These are phyloP conservation scores for Cornus controversa DNA, from an alignment of 148 eudicot genomes.

Conservation along the genomic window DNA sequence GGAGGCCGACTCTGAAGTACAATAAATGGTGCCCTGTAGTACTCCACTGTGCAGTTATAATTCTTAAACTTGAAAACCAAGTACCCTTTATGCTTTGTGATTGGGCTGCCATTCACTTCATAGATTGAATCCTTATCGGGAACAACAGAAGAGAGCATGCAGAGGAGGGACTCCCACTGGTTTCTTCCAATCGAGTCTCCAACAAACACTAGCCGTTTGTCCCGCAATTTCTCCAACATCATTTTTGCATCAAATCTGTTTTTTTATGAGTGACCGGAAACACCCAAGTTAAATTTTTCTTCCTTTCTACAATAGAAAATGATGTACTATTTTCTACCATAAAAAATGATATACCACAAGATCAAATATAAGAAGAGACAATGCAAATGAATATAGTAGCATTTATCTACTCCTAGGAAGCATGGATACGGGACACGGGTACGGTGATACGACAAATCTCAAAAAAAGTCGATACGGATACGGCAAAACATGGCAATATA, in stretches of 20 bases:
- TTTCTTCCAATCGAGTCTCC: slow-evolving; percentile 98
- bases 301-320: not conserved
- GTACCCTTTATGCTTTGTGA: slow-evolving; percentile 91
- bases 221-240: slow-evolving; percentile 75
- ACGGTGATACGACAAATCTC: no score
- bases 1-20: slow-evolving; percentile 80
- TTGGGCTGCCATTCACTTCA: slow-evolving; percentile 91
- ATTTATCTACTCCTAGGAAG: not conserved
- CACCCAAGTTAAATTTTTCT: not conserved
- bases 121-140: slow-evolving; percentile 55
- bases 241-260: slow-evolving; percentile 65
- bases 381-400: not conserved
- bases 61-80: slow-evolving; percentile 70
- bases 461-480: no score
- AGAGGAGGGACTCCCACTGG: slow-evolving; percentile 96
- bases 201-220: slow-evolving; percentile 76
- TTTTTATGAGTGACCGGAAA: not conserved
- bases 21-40: slow-evolving; percentile 89
- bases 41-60: slow-evolving; percentile 83
- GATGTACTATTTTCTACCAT: not conserved
- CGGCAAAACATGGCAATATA: no score
- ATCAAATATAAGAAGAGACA: not conserved
- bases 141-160: slow-evolving; percentile 82
- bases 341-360: not conserved
- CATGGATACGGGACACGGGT: no score